A percentile compares a stretch with the other conserved stretches of the same genome.
These are phyloP conservation scores for Sphaceloma murrayae DNA, from an alignment of 2,329 filamentous ascomycete genomes.

Conservation along the genomic window DNA sequence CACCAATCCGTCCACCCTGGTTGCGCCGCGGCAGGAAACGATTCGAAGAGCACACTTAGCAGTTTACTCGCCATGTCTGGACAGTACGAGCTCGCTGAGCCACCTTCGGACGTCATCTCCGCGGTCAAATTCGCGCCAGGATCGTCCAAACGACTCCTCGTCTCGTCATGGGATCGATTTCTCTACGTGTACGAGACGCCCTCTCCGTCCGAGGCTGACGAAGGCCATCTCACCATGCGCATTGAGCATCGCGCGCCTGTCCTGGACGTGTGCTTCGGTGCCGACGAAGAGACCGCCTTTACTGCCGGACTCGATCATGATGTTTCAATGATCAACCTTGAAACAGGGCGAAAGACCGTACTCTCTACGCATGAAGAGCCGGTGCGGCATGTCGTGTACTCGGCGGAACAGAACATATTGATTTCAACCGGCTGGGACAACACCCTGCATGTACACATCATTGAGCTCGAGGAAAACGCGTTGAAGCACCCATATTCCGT, in stretches of 20 bases:
- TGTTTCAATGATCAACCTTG: conserved; percentile 64
- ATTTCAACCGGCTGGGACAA: conserved; percentile 90
- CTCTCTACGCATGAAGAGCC: conserved; percentile 70
- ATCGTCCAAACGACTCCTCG: conserved; percentile 67
- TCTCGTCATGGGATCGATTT: conserved; percentile 88
- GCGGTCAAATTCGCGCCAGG: conserved; percentile 74
- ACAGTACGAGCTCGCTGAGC: conserved; percentile 57
- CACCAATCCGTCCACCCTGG: background rate
- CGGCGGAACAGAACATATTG: conserved; percentile 65
- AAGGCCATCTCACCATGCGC: conserved; percentile 57
- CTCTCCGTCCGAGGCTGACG: conserved; percentile 32
- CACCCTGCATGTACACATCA: conserved; percentile 75
- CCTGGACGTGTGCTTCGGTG: conserved; percentile 83
- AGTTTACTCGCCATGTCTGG: background rate
- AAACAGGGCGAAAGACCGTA: conserved; percentile 60
- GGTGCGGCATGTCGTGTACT: conserved; percentile 78
- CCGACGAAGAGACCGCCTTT: conserved; percentile 72
- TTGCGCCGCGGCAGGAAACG: background rate
- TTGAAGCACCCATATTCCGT: conserved; percentile 47
- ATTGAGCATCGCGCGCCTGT: conserved; percentile 78
- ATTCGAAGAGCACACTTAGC: background rate
- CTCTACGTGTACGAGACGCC: conserved; percentile 80
- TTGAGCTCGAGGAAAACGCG: conserved; percentile 36
- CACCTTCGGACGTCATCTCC: conserved; percentile 80
- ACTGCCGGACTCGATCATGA: conserved; percentile 78